These are phyloP conservation scores for Agaricus blazei DNA, from an alignment of 768 basidiomycete genomes.

Conservation along the genomic window DNA sequence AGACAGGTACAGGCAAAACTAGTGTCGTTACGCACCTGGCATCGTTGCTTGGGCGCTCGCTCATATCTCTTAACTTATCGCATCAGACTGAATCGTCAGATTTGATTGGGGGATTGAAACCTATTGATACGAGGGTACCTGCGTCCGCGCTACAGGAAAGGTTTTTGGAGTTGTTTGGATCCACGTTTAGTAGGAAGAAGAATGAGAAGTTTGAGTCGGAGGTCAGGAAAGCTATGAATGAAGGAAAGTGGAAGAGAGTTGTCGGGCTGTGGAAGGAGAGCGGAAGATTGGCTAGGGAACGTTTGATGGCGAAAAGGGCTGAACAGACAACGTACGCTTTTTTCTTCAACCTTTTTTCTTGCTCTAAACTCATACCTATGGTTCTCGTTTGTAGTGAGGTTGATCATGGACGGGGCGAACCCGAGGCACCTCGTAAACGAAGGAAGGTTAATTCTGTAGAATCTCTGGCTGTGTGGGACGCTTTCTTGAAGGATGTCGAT, in stretches of 20 bases:
- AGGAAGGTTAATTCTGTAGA: conserved; percentile 50
- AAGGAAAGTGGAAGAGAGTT: conserved; percentile 81
- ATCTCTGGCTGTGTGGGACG: conserved; percentile 52
- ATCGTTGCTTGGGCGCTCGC: conserved; percentile 62
- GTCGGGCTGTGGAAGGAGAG: conserved; percentile 84
- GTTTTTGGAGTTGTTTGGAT: conserved; percentile 78
- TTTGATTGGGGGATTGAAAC: conserved; percentile 92
- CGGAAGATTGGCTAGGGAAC: conserved; percentile 59
- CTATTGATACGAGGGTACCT: conserved; percentile 83
- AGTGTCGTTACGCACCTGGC: conserved; percentile 87
- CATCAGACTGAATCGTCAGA: conserved; percentile 96
- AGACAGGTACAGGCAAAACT: conserved; percentile 99
- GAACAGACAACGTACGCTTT: conserved; percentile 21
- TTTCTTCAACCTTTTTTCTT: background rate
- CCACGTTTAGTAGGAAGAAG: conserved; percentile 85
- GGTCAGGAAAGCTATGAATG: conserved; percentile 74
- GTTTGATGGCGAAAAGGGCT: conserved; percentile 36
- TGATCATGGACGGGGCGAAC: conserved; percentile 12
- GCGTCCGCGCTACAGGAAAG: conserved; percentile 63
- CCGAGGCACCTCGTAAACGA: conserved; percentile 58
- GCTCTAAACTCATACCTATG: background rate
- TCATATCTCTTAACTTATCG: conserved; percentile 89
- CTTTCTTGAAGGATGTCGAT: conserved; percentile 61
- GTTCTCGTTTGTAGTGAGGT: conserved; percentile 8
- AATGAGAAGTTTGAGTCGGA: conserved; percentile 84